These are phyloP conservation scores for Daldinia childiae DNA, from an alignment of 495 filamentous ascomycete species.

Conservation along the genomic window DNA sequence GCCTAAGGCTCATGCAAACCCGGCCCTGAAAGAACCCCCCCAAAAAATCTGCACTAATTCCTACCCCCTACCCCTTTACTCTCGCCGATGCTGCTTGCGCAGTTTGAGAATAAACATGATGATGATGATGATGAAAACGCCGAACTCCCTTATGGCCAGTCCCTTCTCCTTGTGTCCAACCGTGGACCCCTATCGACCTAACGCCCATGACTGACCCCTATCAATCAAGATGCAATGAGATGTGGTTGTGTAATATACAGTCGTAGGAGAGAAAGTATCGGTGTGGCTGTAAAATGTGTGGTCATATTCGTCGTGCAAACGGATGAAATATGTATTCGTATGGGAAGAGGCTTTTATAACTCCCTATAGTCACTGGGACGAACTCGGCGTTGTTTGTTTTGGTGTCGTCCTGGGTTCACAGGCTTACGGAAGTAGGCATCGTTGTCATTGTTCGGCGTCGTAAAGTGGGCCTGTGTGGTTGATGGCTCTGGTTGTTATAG, in stretches of 20 bases:
- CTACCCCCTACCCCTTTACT: not conserved
- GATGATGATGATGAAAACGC: not conserved
- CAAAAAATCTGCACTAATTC: not conserved
- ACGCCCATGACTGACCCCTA: slow-evolving; percentile 27
- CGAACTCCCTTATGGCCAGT: not conserved
- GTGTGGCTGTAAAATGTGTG: not conserved
- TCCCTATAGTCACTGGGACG: slow-evolving; percentile 90
- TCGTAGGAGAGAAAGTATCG: slow-evolving; percentile 18
- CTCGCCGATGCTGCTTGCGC: not conserved
- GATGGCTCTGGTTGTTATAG: slow-evolving; percentile 53
- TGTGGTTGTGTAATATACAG: slow-evolving; percentile 31
- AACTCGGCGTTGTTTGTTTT: slow-evolving; percentile 77
- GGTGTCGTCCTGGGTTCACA: slow-evolving; percentile 92
- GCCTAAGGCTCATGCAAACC: not conserved
- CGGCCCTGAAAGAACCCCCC: not conserved
- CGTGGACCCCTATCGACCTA: slow-evolving; percentile 18
- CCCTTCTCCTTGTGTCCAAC: slow-evolving; percentile 20
- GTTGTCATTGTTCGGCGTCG: slow-evolving; percentile 74
- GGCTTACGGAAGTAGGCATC: slow-evolving; percentile 95
- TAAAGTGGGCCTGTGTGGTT: slow-evolving; percentile 72
- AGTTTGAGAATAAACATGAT: not conserved
- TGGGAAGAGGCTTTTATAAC: slow-evolving; percentile 59
- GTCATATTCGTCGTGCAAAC: not conserved
- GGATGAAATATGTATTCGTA: not conserved
- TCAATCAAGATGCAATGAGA: slow-evolving; percentile 28